These are phyloP conservation scores for Sedum album DNA, from an alignment of 164 flowering plant genomes.

Conservation along the genomic window DNA sequence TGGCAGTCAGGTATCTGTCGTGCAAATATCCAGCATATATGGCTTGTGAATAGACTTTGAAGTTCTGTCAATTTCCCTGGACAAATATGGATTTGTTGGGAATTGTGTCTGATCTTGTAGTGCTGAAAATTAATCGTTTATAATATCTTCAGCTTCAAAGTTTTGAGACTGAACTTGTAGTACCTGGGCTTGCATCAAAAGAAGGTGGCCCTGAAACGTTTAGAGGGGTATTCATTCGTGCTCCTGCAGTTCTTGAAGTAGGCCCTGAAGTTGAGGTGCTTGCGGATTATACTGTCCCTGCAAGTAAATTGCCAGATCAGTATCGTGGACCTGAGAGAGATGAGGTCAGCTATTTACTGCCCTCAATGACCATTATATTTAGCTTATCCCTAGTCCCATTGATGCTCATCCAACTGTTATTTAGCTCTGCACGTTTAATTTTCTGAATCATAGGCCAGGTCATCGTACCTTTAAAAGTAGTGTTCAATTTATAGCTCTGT, in stretches of 20 bases:
- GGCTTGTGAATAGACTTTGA: neutral
- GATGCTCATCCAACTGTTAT: neutral
- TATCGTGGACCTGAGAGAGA: constrained; percentile 4
- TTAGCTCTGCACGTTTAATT: neutral
- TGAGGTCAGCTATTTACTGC: neutral
- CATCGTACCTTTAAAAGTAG: neutral
- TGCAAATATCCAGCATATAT: neutral
- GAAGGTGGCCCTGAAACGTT: constrained; percentile 86
- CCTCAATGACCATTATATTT: neutral
- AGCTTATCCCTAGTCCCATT: neutral
- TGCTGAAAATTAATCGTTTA: too few species aligned
- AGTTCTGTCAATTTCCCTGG: neutral
- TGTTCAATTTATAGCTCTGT: neutral
- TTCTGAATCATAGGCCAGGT: neutral
- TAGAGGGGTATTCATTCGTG: constrained; percentile 89
- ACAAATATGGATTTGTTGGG: neutral
- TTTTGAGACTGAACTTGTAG: constrained; percentile 74
- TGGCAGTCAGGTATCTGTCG: constrained; percentile 72
- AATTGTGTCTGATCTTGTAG: neutral
- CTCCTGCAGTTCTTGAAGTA: constrained; percentile 84
- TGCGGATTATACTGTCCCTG: constrained; percentile 40
- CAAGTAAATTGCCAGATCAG: constrained; percentile 2
- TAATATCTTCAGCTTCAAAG: constrained; percentile 80
- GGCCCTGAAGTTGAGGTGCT: constrained; percentile 89
- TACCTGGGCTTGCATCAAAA: constrained; percentile 52